A percentile compares a stretch with the other conserved stretches of the same genome.
These are phyloP conservation scores for Ganoderma lingzhi DNA, from an alignment of 1,284 basidiomycete genomes.

Conservation along the genomic window DNA sequence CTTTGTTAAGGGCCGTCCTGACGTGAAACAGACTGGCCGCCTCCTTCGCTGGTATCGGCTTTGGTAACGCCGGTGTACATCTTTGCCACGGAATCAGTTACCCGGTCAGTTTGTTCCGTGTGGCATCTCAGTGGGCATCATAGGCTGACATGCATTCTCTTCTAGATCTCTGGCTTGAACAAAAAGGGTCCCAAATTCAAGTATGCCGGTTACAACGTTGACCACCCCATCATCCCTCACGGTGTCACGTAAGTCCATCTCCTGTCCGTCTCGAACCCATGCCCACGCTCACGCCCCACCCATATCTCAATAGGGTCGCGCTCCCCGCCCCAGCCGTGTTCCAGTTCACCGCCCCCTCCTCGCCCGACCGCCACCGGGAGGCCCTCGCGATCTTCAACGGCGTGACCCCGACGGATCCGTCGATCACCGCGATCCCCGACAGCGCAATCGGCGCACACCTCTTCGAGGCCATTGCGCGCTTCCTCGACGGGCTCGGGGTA, in stretches of 20 bases:
- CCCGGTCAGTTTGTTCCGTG: conserved; percentile 56
- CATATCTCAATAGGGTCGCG: conserved; percentile 64
- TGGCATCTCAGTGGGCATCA: conserved; percentile 1
- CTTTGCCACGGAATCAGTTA: conserved; percentile 90
- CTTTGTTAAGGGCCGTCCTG: neutral
- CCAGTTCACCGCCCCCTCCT: conserved; percentile 92
- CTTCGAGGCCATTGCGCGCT: conserved; percentile 90
- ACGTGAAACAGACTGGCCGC: conserved; percentile 68
- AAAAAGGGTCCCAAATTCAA: conserved; percentile 91
- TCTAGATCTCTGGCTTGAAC: conserved; percentile 93
- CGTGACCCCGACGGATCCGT: conserved; percentile 69
- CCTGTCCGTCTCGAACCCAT: neutral
- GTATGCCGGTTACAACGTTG: conserved; percentile 85
- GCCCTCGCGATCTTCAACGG: conserved; percentile 86
- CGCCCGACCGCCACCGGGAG: conserved; percentile 90
- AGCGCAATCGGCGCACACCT: conserved; percentile 83
- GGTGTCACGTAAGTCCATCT: conserved; percentile 70
- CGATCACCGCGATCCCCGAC: conserved; percentile 82
- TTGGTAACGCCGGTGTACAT: conserved; percentile 95
- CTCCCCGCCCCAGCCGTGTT: conserved; percentile 94
- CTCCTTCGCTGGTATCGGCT: conserved; percentile 95
- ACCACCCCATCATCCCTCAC: conserved; percentile 93
- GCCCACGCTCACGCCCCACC: neutral
- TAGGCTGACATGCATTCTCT: neutral
- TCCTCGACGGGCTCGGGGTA: conserved; percentile 88